Base-by-base conservation (phyloP, 2,329 filamentous ascomycete genomes). In the Talaromyces pinophilus region DNA sequence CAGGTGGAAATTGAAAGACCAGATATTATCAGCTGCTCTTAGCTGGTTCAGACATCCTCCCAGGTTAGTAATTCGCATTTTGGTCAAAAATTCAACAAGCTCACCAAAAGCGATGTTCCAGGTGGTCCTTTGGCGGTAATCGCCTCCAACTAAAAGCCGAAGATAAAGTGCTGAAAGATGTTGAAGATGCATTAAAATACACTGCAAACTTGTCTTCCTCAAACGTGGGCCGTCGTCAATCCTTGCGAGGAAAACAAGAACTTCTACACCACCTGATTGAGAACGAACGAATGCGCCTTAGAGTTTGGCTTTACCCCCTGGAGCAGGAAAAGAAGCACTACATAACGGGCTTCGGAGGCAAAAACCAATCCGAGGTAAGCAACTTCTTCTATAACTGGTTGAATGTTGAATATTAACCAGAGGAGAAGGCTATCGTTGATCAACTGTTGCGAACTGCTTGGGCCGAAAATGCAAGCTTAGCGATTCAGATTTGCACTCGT, bases 81-180 rank as follows among this genome's bases (percentile, higher is more conserved):
- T 44, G 11, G 1, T 17, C 13, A 6, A 17, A 59, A 15, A 22
- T 30, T n/a, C 15, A 28, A 59, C 30, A 35, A 33, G 44, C 33
- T 59, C 10, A 44, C 28, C 28, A 17, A 22, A 40, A 19, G 40
- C 17, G 54, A 52, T n/a, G 19, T 50, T 8, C n/a, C 69, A 84
- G 83, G 70, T 99, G 95, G 94, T 96, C 95, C 0, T 98, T 95
- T 78, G 95, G 95, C 65, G 95, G 94, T 72, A 99, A 97, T 75
- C 87, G 92, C 59, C 81, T 99, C 17, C 95, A 99, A 76, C 83
- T 98, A 62, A 98, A 96, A 81, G 94, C 96, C 0, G 95, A 99
- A 79, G 87, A 92, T 40, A 90, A 90, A 70, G 82, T 97, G 19
- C 85, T 98, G 46, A 85, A 85, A 6, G 93, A 97, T 75, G 88